Conservation (phyloP, 129 eudicot species). For the carrot (Daucus carota) region DH1_v3.0 NC_030385.2:27270001-27270500, state of each 20-base stretch:
- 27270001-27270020: constrained; percentile 84
- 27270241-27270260: constrained; percentile 87
- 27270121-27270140: constrained; percentile 87
- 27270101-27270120: constrained; percentile 97
- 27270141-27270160: constrained; percentile 73
- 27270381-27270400: constrained; percentile 66
- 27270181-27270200: constrained; percentile 76
- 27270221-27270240: constrained; percentile 72
- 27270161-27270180: constrained; percentile 87
- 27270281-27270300: constrained; percentile 90
- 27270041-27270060: constrained; percentile 66
- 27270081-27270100: constrained; percentile 88
- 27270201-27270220: constrained; percentile 68
- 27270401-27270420: constrained; percentile 77
- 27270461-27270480: constrained; percentile 55
- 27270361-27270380: constrained; percentile 76
- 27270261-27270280: constrained; percentile 80
- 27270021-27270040: constrained; percentile 80
- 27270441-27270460: constrained; percentile 86
- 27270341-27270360: constrained; percentile 88
- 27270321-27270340: constrained; percentile 90
- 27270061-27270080: constrained; percentile 67
- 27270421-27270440: constrained; percentile 96
- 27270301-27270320: constrained; percentile 69
- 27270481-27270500: constrained; percentile 83